Evolutionary conservation across 495 filamentous ascomycete species (phyloP).

Genomic region (Xylaria nigripes): DNA sequence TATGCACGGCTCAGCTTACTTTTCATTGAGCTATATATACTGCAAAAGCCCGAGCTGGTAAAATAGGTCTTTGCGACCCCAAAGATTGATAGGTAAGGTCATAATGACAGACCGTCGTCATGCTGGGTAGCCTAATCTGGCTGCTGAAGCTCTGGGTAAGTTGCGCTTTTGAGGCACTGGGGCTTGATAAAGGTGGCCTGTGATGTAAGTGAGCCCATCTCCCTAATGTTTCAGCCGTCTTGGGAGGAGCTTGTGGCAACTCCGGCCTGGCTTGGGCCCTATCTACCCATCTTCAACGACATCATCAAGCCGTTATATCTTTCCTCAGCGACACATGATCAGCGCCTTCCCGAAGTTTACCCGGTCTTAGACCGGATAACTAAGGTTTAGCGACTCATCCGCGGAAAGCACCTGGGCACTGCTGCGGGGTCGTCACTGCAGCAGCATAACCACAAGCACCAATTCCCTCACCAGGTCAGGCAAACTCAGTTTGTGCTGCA

Average conservation of each 20-base stretch:
- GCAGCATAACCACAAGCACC: too few relatives aligned
- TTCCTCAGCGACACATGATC: not conserved
- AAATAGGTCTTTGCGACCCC: not conserved
- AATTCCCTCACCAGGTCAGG: too few relatives aligned
- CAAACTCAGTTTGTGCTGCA: too few relatives aligned
- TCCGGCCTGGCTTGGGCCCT: not conserved
- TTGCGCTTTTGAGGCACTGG: not conserved
- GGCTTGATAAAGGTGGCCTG: not conserved
- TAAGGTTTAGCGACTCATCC: not conserved
- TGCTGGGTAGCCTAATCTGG: not conserved
- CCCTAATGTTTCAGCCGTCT: not conserved
- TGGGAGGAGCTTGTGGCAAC: not conserved
- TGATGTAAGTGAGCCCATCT: conserved; percentile 1
- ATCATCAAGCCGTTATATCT: conserved; percentile 2
- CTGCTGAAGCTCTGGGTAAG: not conserved
- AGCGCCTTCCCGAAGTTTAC: not conserved
- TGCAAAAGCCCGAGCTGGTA: not conserved
- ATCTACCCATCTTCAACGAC: conserved; percentile 1
- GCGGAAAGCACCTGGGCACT: not conserved
- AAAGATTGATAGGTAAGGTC: not conserved
- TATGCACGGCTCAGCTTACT: not conserved
- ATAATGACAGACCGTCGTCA: conserved; percentile 1
- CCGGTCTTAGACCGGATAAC: not conserved
- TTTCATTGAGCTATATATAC: not conserved
- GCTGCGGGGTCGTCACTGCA: conserved; percentile 2